A percentile compares a stretch with the other conserved stretches of the same genome.
phyloP scores from a whole-genome alignment of 345 rosid species.

The Brassica juncea region DNA sequence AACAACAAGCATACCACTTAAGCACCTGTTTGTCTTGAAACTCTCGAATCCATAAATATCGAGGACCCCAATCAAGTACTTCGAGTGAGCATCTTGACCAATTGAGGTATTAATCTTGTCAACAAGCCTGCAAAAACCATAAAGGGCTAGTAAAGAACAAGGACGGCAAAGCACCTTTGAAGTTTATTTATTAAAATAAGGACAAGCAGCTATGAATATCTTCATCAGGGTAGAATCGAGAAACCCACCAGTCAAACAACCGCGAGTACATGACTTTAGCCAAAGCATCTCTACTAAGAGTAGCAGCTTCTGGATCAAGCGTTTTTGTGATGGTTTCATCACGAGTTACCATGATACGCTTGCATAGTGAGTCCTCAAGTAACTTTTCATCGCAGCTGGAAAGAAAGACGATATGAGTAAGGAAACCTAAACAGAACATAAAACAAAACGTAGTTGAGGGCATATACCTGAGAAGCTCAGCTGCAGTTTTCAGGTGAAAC shows the following conservation, averaged over 20 bases:
- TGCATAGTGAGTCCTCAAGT: conserved; percentile 91
- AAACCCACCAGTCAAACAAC: conserved; percentile 90
- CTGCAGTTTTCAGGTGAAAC: conserved; percentile 85
- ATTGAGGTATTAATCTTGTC: conserved; percentile 87
- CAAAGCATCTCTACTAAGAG: conserved; percentile 87
- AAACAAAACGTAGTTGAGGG: conserved; percentile 10
- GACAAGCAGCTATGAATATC: conserved; percentile 8
- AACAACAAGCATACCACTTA: conserved; percentile 66
- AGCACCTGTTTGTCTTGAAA: conserved; percentile 99
- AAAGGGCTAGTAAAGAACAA: conserved; percentile 16
- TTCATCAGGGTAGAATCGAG: conserved; percentile 24
- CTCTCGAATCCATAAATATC: conserved; percentile 99
- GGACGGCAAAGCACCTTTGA: not conserved
- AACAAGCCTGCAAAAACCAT: conserved; percentile 71
- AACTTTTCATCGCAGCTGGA: conserved; percentile 84
- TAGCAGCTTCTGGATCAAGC: conserved; percentile 93
- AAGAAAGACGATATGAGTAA: conserved; percentile 19
- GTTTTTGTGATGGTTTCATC: conserved; percentile 97
- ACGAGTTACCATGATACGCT: conserved; percentile 96
- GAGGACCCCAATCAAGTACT: conserved; percentile 89
- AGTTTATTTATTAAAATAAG: not conserved
- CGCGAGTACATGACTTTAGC: conserved; percentile 94
- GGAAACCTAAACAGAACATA: conserved; percentile 17
- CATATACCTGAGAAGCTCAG: conserved; percentile 83
- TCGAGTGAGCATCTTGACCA: conserved; percentile 92